Evolutionary conservation across 2,329 filamentous ascomycete genomes (phyloP), one percentile per base, ranked within the genome.

Genomic region (Aspergillus ruber): DNA sequence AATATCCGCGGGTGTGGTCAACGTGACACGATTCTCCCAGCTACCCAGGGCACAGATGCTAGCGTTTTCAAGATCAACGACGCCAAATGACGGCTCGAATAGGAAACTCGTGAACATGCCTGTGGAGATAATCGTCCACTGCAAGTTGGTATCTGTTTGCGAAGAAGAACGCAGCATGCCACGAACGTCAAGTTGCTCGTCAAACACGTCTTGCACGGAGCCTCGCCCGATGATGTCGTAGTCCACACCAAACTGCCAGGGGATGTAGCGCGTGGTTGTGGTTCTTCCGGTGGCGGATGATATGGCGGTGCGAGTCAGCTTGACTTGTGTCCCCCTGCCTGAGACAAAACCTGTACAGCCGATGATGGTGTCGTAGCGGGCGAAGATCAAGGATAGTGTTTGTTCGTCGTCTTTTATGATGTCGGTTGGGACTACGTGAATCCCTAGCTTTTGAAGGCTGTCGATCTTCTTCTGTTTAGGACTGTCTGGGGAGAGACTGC

Each of bases 171-270:
- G 65, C 6, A 86, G 65, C 17, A 79, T 46, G 17, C 67, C 64
- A 10, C 83, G 65, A 21, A 86, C 82, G 45, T 74, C 73, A 0
- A 83, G 68, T 67, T 86, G 83, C 71, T 86, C 84, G 49, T 83
- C 82, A 55, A 87, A 88, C 12, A 88, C 59, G 29, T 81, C 77
- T 63, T 86, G 83, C 39, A 78, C 70, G 21, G 77, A 80, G 0
- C 78, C 77, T 0, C 69, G 62, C 0, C 82, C 82, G 13, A 86
- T 79, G 70, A 43, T 61, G 48, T 88, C 83, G 64, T 88, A 88
- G 59, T 88, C 82, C 20, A 86, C 79, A 1, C 85, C 85, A 61
- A 83, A 88, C 62, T 88, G 84, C 85, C 85, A 88, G 0, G 85
- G 84, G 15, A 88, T 74, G 58, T 77, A 88, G 0, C 78, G 68